These are phyloP conservation scores for Centella asiatica DNA, from an alignment of 129 eudicot species.

Conservation along the genomic window DNA sequence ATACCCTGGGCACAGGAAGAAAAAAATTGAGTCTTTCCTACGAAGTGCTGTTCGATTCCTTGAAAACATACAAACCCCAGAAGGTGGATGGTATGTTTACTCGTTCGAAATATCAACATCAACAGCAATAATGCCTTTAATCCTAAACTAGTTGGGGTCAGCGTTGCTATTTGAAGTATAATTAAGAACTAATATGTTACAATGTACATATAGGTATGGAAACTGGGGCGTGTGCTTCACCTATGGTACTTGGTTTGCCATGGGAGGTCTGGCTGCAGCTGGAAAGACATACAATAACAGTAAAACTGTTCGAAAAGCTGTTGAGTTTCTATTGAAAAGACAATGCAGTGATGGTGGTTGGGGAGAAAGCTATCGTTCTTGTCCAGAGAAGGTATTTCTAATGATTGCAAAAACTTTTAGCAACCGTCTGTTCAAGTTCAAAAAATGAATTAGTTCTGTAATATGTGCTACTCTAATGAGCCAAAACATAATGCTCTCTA, in stretches of 20 bases:
- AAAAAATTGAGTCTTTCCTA: conserved; percentile 56
- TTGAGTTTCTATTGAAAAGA: conserved; percentile 41
- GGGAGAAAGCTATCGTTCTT: conserved; percentile 93
- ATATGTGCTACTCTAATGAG: background rate
- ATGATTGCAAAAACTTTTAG: background rate
- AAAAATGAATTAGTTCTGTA: no score
- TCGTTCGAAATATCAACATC: background rate
- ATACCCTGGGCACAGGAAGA: conserved; percentile 57
- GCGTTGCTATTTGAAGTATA: no score
- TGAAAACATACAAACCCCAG: conserved; percentile 61
- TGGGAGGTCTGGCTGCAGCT: conserved; percentile 58
- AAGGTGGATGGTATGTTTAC: conserved; percentile 84
- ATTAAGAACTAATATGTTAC: no score
- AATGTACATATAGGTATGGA: conserved; percentile 55
- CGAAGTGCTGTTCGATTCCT: conserved; percentile 42
- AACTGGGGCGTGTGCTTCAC: conserved; percentile 84
- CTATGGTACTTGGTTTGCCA: conserved; percentile 82
- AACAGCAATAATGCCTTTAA: no score
- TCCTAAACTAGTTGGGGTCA: no score
- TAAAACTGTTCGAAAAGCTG: conserved; percentile 48
- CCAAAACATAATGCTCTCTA: background rate
- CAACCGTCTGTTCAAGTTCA: background rate
- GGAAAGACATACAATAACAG: conserved; percentile 62
- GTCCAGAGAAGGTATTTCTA: conserved; percentile 60
- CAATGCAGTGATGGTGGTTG: conserved; percentile 80